These are phyloP conservation scores for Dendrostoma leiphaemia DNA, from an alignment of 2,329 filamentous ascomycete species.

Conservation along the genomic window DNA sequence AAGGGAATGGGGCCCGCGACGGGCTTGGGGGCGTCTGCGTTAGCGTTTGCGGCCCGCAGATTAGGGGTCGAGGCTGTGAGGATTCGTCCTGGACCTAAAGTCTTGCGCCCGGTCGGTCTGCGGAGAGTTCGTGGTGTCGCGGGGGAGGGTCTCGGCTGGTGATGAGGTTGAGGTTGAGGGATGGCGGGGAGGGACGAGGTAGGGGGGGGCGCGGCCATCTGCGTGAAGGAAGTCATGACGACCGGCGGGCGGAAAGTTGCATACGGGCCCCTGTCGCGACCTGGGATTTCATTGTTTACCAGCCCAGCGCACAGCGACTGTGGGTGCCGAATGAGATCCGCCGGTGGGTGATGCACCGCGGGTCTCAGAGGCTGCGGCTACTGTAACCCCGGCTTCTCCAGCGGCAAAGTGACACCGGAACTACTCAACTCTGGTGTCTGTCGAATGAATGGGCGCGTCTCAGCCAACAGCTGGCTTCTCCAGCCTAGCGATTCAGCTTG, in stretches of 20 bases:
- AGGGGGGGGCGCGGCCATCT: slow-evolving; percentile 9
- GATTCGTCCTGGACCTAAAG: slow-evolving; percentile 35
- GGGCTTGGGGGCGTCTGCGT: slow-evolving; percentile 43
- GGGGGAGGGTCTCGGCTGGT: slow-evolving; percentile 2
- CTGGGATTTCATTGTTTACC: not conserved
- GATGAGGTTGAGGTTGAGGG: slow-evolving; percentile 33
- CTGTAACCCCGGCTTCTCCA: not conserved
- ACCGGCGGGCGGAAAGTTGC: not conserved
- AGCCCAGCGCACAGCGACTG: no score
- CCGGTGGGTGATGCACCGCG: not conserved
- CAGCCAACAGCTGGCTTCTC: not conserved
- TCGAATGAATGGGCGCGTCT: not conserved
- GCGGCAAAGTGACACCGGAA: not conserved
- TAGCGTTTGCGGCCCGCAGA: slow-evolving; percentile 50
- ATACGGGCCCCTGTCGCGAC: not conserved
- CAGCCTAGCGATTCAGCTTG: not conserved
- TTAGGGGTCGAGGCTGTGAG: slow-evolving; percentile 58
- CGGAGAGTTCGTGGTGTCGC: slow-evolving; percentile 20
- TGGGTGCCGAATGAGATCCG: not conserved
- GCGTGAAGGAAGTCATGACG: slow-evolving; percentile 2
- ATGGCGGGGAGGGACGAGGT: slow-evolving; percentile 32
- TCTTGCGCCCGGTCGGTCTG: slow-evolving; percentile 33
- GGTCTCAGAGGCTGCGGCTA: not conserved
- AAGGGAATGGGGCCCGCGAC: slow-evolving; percentile 33
- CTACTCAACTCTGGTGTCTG: no score